Conservation (phyloP, 2,329 filamentous ascomycete species). For the Xylariales sp. region DNA sequence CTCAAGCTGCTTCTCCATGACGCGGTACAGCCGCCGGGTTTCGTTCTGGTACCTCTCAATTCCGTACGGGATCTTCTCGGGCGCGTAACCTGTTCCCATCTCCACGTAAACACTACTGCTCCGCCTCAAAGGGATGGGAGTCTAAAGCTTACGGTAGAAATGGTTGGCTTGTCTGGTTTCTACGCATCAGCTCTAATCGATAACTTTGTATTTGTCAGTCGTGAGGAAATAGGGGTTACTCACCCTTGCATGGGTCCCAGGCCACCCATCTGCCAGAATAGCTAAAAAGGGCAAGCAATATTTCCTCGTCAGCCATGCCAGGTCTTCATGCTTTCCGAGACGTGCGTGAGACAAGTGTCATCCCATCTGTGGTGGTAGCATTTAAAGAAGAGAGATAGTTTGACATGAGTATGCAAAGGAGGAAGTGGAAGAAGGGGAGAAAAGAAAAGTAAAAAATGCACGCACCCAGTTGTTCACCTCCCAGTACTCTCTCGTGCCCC, state of each 20-base stretch:
- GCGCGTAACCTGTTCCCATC: background rate
- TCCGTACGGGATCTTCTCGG: conserved; percentile 5
- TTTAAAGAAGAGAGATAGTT: too few species aligned
- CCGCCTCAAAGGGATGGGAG: too few species aligned
- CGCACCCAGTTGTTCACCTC: conserved; percentile 19
- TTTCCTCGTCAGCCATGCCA: too few species aligned
- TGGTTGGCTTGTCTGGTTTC: conserved; percentile 74
- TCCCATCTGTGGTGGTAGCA: too few species aligned
- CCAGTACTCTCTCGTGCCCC: conserved; percentile 17
- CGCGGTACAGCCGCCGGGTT: background rate
- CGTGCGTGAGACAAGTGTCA: too few species aligned
- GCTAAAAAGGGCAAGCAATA: conserved; percentile 28
- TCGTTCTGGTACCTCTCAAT: background rate
- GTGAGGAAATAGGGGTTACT: conserved; percentile 5
- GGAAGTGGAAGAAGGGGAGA: background rate
- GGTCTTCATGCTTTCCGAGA: too few species aligned
- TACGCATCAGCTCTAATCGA: conserved; percentile 6
- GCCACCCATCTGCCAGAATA: conserved; percentile 74
- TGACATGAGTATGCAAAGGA: too few species aligned
- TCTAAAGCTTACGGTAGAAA: conserved; percentile 59
- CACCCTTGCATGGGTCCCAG: conserved; percentile 74
- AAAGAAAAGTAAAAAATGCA: background rate
- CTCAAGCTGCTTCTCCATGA: background rate
- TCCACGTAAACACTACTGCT: too few species aligned
- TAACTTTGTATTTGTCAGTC: background rate